Base-by-base conservation (phyloP, 1,139 yeast genomes). In the Suhomyces ambrosiae region DNA sequence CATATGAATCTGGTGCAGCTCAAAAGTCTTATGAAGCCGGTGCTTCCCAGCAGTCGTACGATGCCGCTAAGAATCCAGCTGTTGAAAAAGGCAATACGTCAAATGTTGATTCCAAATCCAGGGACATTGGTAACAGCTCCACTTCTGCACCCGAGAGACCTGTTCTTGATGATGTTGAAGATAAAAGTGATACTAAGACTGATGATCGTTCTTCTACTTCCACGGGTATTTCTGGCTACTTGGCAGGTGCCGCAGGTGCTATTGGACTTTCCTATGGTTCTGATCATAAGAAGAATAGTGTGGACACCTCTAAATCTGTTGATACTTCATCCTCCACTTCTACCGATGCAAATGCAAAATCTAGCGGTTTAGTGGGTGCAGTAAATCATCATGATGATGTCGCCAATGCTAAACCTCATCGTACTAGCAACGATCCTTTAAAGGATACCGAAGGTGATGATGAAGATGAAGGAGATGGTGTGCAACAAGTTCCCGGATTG, bases 381-480 rank as follows among this genome's bases (percentile, higher is more conserved):
- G 63, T 60, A 3, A 59, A 43, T 14, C 45, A 45, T 15, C 41
- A 44, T 37, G 56, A 53, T 5, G 57, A 53, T 19, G 63, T 60
- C 23, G 48, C 46, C 3, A 34, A 48, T 11, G 49, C 53, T 18
- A 58, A 61, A 16, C 42, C 52, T 13, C 61, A 57, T 36, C 44
- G 37, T 13, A 21, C 41, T 4, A 23, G 33, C 21, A 38, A 32
- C 3, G 35, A 32, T n/a, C 32, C 39, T 2, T 23, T 37, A 15
- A 21, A 35, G 21, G 41, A 33, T 3, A 6, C 35, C 15, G 38
- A 29, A 15, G 15, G n/a, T 7, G 32, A 35, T 3, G 32, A 13
- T 3, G 25, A 29, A 1, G 38, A 37, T 4, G 32, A 34, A 15
- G 41, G 31, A 13, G 49, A 38, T 24, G 47, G 49, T 11, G 50